Percentiles rank a stretch among this genome's conserved stretches.
Evolutionary conservation across 768 basidiomycete species (phyloP).

Genomic region (Rickenella mellea): DNA sequence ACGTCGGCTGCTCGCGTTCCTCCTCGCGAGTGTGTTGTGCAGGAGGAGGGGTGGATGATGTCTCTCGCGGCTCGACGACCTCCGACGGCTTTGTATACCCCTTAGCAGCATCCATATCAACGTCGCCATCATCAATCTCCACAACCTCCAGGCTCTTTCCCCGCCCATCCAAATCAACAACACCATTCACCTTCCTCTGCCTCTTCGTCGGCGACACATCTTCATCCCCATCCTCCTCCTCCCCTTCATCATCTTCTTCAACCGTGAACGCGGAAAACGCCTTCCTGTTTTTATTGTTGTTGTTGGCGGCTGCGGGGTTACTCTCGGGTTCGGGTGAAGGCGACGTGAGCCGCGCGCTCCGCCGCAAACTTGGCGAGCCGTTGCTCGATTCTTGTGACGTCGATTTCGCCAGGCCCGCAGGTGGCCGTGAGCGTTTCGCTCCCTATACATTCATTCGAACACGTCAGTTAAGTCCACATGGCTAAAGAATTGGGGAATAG

Average conservation of each 20-base stretch:
- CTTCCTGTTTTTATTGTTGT: too few species aligned
- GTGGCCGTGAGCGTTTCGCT: conserved; percentile 69
- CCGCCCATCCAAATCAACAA: not conserved
- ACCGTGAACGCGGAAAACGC: conserved; percentile 12
- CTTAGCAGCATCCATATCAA: conserved; percentile 20
- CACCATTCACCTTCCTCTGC: conserved; percentile 36
- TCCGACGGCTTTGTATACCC: conserved; percentile 21
- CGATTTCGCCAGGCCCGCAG: conserved; percentile 40
- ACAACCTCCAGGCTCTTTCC: not conserved
- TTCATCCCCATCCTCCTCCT: conserved; percentile 28
- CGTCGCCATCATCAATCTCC: conserved; percentile 27
- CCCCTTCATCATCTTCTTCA: too few species aligned
- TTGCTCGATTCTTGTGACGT: conserved; percentile 7
- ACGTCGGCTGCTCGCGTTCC: not conserved
- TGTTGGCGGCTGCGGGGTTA: too few species aligned
- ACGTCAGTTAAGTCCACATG: conserved; percentile 3
- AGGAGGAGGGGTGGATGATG: too few species aligned
- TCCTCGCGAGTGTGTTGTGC: not conserved
- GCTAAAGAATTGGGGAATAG: not conserved
- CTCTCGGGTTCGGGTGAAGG: too few species aligned
- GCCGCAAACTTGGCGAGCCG: conserved; percentile 5
- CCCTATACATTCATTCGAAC: conserved; percentile 45
- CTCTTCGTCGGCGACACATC: conserved; percentile 36
- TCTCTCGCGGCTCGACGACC: conserved; percentile 27
- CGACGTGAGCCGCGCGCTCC: conserved; percentile 3